Evolutionary conservation across 257 asterid species (phyloP), one percentile per base, ranked within the genome.

Genomic region (Gynochthodes officinalis): DNA sequence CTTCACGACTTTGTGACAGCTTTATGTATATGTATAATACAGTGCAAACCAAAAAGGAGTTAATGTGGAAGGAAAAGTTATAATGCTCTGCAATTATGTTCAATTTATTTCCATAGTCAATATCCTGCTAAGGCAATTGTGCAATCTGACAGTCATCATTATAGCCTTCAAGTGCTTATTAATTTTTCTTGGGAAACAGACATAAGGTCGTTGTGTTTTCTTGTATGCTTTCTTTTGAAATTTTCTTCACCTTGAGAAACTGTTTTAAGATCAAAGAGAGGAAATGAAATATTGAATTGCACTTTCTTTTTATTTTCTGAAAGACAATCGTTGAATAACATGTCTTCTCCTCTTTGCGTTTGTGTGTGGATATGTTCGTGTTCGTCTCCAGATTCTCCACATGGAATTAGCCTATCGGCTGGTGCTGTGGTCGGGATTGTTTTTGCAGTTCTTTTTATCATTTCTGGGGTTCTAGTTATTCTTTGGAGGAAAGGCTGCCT

Each of bases 401-500:
- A 42, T 21, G 33, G 32, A 21, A 42, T 4, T n/a, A 46, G 77
- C 82, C 64, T 90, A 13, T 75, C 96, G 2, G 65, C 57, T 0
- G 90, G 90, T 35, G 86, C 82, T 25, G 67, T 84, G 35, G 82
- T 52, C 69, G 97, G 90, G 72, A 86, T 88, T 73, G 89, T 81
- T 14, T 1, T 86, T 1, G 91, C 80, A 52, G 83, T 39, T 64
- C 53, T 87, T 67, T 75, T 75, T 58, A 21, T 61, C 35, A 67
- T 75, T 52, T 57, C 76, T 30, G 43, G 84, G 46, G 66, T 84
- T 76, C 35, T 83, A 27, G 85, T 61, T 40, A 16, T 90, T 72
- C 83, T 86, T 69, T 85, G 95, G 96, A 84, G 93, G 96, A 87
- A 71, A 71, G 84, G 88, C 42, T 82, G 86, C 55, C 49, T 80